Evolutionary conservation across 805 yeast genomes (phyloP).

Genomic region (Kodamaea neixiangensis): DNA sequence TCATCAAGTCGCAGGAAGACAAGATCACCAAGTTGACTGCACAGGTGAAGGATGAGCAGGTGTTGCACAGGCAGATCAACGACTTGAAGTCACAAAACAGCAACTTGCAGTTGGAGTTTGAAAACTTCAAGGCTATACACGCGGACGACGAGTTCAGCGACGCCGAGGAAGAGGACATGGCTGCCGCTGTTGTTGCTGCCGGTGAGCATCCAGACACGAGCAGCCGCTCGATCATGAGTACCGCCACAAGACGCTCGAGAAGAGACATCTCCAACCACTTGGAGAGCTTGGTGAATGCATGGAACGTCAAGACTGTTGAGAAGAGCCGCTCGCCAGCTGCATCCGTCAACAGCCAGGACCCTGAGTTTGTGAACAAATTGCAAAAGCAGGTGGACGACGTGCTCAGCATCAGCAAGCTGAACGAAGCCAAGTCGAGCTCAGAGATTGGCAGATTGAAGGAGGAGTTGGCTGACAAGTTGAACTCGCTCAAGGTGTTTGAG

Average conservation of each 20-base stretch:
- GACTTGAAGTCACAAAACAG: conserved; percentile 51
- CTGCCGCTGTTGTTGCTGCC: conserved; percentile 8
- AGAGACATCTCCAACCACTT: conserved; percentile 36
- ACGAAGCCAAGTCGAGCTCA: conserved; percentile 15
- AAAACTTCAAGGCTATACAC: conserved; percentile 38
- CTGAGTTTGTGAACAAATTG: conserved; percentile 39
- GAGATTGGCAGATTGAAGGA: conserved; percentile 37
- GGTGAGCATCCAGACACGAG: conserved; percentile 14
- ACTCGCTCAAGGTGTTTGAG: conserved; percentile 47
- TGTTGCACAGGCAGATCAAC: conserved; percentile 45
- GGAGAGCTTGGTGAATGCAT: conserved; percentile 35
- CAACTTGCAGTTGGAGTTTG: conserved; percentile 44
- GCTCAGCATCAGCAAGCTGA: conserved; percentile 46
- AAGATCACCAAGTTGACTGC: conserved; percentile 42
- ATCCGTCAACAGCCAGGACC: conserved; percentile 6
- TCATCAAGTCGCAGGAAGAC: conserved; percentile 55
- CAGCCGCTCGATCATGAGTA: conserved; percentile 25
- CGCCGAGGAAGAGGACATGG: conserved; percentile 26
- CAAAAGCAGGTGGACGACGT: conserved; percentile 61
- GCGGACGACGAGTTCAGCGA: conserved; percentile 30
- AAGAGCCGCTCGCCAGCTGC: conserved; percentile 6
- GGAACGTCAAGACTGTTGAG: conserved; percentile 25
- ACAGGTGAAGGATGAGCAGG: conserved; percentile 46
- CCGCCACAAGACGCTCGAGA: conserved; percentile 25
- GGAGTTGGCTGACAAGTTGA: conserved; percentile 32